Conservation (phyloP, 352 stramenopile species). For the Pythium dissotocum region DNA sequence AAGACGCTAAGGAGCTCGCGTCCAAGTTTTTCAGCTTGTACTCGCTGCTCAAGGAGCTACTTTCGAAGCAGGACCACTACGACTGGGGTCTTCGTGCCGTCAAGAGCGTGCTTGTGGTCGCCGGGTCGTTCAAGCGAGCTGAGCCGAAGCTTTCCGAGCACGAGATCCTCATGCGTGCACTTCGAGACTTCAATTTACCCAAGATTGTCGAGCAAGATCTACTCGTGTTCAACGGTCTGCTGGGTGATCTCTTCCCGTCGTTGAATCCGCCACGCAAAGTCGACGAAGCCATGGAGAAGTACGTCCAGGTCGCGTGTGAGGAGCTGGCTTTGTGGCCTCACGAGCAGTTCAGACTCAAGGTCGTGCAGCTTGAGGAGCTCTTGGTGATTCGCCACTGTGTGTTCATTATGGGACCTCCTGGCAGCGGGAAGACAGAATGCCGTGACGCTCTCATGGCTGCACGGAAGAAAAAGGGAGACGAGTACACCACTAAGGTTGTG, state of each 20-base stretch:
- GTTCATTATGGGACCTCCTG: constrained; percentile 94
- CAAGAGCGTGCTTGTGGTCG: constrained; percentile 94
- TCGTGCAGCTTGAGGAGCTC: constrained; percentile 95
- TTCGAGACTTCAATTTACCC: constrained; percentile 96
- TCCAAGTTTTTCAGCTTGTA: constrained; percentile 96
- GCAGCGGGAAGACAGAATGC: constrained; percentile 93
- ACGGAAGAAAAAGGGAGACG: constrained; percentile 70
- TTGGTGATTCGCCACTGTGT: constrained; percentile 94
- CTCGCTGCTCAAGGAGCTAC: constrained; percentile 89
- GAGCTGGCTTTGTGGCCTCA: constrained; percentile 89
- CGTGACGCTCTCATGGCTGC: constrained; percentile 90
- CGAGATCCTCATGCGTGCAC: constrained; percentile 91
- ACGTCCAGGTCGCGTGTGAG: constrained; percentile 89
- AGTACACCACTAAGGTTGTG: constrained; percentile 65
- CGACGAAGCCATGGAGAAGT: constrained; percentile 89
- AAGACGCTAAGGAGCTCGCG: constrained; percentile 90
- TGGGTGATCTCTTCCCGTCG: constrained; percentile 93
- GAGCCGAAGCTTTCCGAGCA: constrained; percentile 92
- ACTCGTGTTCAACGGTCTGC: constrained; percentile 92
- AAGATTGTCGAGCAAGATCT: constrained; percentile 95
- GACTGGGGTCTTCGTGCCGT: constrained; percentile 95
- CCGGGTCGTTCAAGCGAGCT: constrained; percentile 91
- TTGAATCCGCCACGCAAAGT: constrained; percentile 87
- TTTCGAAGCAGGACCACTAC: constrained; percentile 96
- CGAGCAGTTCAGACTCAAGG: constrained; percentile 92